These are phyloP conservation scores for Termitomyces sp. DNA, from an alignment of 768 basidiomycete genomes.

Conservation along the genomic window DNA sequence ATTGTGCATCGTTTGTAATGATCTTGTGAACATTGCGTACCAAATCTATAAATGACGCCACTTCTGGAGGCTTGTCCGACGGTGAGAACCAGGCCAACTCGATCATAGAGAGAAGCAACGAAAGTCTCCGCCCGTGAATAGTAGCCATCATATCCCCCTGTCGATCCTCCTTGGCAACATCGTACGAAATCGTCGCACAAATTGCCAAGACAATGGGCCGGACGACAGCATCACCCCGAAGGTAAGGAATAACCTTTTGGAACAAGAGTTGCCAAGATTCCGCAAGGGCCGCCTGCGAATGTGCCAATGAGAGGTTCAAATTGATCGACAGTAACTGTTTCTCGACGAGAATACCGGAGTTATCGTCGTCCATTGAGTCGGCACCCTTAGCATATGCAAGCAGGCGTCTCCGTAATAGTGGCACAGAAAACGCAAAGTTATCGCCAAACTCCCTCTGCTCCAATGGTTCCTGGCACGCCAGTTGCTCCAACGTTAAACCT, in stretches of 20 bases:
- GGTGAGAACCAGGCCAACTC: conserved; percentile 76
- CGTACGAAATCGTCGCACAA: conserved; percentile 59
- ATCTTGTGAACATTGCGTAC: conserved; percentile 58
- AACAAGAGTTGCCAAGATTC: conserved; percentile 78
- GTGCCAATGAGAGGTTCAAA: conserved; percentile 80
- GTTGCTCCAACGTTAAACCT: conserved; percentile 57
- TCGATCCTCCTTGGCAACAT: conserved; percentile 63
- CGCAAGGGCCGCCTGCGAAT: conserved; percentile 69
- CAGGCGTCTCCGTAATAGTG: conserved; percentile 56
- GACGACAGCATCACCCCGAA: conserved; percentile 55
- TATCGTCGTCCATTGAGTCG: conserved; percentile 35
- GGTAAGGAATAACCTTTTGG: conserved; percentile 55
- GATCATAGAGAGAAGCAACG: conserved; percentile 69
- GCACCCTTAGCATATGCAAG: conserved; percentile 39
- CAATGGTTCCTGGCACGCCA: conserved; percentile 57
- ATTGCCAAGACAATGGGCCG: conserved; percentile 52
- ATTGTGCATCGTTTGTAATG: conserved; percentile 68
- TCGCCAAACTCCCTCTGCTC: conserved; percentile 77
- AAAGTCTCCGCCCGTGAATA: conserved; percentile 72
- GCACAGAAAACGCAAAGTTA: conserved; percentile 66
- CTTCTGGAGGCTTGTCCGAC: conserved; percentile 47
- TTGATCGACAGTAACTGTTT: conserved; percentile 70
- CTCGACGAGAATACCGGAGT: conserved; percentile 46
- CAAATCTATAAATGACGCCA: conserved; percentile 56
- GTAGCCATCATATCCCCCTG: conserved; percentile 81